These are phyloP conservation scores for Ceriops tagal DNA, from an alignment of 345 rosid genomes.

Conservation along the genomic window DNA sequence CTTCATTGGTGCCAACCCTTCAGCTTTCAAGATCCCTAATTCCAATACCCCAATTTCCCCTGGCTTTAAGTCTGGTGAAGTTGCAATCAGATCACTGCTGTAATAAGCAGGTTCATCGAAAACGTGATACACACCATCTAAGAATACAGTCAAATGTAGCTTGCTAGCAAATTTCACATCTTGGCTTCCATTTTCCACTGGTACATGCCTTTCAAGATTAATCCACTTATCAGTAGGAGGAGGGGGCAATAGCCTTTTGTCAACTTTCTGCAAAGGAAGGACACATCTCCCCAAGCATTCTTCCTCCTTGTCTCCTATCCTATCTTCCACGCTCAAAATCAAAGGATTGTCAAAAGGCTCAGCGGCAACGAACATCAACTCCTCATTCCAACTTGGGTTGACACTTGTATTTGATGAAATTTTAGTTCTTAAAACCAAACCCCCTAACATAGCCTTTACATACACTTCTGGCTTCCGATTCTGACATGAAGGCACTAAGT, in stretches of 20 bases:
- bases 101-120: background rate
- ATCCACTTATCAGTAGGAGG: background rate
- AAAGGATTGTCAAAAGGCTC: background rate
- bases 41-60: background rate
- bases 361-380: background rate
- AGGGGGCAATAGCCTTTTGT: background rate
- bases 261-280: background rate
- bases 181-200: background rate
- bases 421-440: background rate
- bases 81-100: background rate
- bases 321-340: background rate
- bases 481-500: background rate
- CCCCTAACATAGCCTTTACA: background rate
- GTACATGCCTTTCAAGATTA: background rate
- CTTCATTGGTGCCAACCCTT: background rate
- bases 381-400: background rate
- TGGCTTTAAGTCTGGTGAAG: background rate
- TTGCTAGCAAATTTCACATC: background rate
- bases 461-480: background rate
- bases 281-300: background rate
- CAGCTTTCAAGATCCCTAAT: background rate
- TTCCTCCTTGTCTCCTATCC: background rate
- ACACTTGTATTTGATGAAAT: background rate
- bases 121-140: background rate
- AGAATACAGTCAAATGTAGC: background rate